Conservation (phyloP, 2,329 filamentous ascomycete species). For the Cryphonectria parasitica region DNA sequence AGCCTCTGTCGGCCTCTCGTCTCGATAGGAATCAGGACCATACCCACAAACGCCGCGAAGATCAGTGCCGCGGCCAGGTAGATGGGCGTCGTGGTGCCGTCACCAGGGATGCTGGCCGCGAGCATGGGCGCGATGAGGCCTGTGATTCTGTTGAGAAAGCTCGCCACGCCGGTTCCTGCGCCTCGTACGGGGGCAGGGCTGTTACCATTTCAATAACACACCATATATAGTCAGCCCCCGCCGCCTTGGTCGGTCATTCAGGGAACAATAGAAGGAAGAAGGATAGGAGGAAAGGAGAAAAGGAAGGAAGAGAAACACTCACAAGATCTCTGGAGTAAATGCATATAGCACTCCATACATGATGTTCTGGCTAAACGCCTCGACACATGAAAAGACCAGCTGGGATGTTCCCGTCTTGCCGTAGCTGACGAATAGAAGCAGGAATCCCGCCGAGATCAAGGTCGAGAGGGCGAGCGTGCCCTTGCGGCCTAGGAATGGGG, state of each 20-base stretch:
- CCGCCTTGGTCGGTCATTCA: neutral
- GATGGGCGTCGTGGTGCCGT: constrained; percentile 60
- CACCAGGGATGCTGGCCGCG: constrained; percentile 62
- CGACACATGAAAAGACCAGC: constrained; percentile 68
- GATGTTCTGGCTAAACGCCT: constrained; percentile 75
- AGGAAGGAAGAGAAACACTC: neutral
- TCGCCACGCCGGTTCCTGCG: constrained; percentile 72
- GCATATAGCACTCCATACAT: constrained; percentile 79
- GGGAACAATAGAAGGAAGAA: neutral
- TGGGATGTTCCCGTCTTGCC: constrained; percentile 61
- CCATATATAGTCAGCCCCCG: constrained; percentile 4
- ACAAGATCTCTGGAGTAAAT: constrained; percentile 76
- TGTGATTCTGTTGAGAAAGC: constrained; percentile 69
- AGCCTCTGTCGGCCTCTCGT: constrained; percentile 63
- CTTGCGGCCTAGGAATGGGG: constrained; percentile 67
- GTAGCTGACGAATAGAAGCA: constrained; percentile 68
- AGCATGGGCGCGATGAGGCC: constrained; percentile 72
- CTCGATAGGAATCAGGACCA: constrained; percentile 66
- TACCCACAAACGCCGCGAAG: constrained; percentile 61
- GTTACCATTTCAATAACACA: neutral
- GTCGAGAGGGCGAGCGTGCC: constrained; percentile 73
- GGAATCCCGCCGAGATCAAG: constrained; percentile 67
- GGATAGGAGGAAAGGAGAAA: too few species aligned
- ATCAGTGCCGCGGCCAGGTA: constrained; percentile 62
- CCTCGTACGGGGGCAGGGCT: constrained; percentile 69